Conservation (phyloP, 345 rosid species). For the Aurinia saxatilis region DNA sequence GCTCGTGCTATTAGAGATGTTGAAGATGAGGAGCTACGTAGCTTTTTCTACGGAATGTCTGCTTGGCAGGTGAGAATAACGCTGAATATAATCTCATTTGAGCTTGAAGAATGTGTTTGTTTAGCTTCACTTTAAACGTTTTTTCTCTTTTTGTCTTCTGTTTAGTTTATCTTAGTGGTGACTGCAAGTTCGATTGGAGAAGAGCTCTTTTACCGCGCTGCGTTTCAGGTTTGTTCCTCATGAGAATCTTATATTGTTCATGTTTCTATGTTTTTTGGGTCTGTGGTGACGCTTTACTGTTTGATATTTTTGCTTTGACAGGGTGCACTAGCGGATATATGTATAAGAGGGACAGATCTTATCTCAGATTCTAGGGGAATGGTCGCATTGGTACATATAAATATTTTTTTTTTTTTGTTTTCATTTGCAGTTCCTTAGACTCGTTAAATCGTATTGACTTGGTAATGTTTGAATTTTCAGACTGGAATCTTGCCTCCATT, state of each 20-base stretch:
- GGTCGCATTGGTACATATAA: conserved; percentile 60
- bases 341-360: conserved; percentile 64
- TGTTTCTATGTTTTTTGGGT: not conserved
- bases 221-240: conserved; percentile 55
- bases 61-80: conserved; percentile 73
- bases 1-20: conserved; percentile 98
- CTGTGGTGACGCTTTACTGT: no score
- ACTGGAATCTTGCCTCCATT: conserved; percentile 87
- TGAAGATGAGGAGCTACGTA: conserved; percentile 94
- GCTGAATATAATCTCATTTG: not conserved
- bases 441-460: not conserved
- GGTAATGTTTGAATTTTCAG: conserved; percentile 26
- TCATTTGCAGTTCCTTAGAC: not conserved
- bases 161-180: conserved; percentile 75
- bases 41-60: conserved; percentile 97
- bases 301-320: conserved; percentile 7
- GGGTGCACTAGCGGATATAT: conserved; percentile 89
- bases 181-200: conserved; percentile 92
- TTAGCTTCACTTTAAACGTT: not conserved
- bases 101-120: not conserved
- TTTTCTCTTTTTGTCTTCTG: not conserved
- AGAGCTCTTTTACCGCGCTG: conserved; percentile 94
- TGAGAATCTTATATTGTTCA: not conserved
- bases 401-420: no score
- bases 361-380: conserved; percentile 66